Evolutionary conservation across 306 rosid species (phyloP).

Genomic region (Dryas drummondii): DNA sequence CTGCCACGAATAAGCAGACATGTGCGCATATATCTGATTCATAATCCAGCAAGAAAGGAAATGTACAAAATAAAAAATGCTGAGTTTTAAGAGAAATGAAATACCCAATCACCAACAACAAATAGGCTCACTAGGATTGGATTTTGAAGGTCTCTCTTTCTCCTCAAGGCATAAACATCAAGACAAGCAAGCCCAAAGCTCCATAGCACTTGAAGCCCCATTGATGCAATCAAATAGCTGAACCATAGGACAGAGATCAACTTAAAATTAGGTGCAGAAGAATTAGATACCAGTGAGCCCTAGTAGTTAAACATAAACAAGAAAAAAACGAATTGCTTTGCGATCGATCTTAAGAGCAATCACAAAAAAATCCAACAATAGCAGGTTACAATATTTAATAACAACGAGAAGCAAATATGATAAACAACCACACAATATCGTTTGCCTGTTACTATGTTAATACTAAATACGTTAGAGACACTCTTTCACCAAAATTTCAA

Average conservation of each 20-base stretch:
- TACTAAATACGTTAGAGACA: too few species aligned
- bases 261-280: conserved; percentile 6
- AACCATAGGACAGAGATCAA: conserved; percentile 21
- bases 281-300: not conserved
- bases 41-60: not conserved
- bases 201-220: conserved; percentile 99
- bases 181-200: conserved; percentile 98
- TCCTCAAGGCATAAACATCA: conserved; percentile 83
- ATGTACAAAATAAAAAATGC: not conserved
- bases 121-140: conserved; percentile 90
- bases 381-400: not conserved
- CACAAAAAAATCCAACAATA: not conserved
- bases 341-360: not conserved
- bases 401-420: not conserved
- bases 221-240: conserved; percentile 96
- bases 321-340: not conserved
- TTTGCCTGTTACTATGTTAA: too few species aligned
- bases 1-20: not conserved
- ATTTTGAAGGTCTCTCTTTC: conserved; percentile 81
- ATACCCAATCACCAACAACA: conserved; percentile 98
- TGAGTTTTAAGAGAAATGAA: conserved; percentile 24
- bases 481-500: not conserved
- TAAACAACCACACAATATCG: not conserved
- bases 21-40: conserved; percentile 4
- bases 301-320: not conserved